Conservation (phyloP, 306 rosid species). For the Cicer arietinum region DNA sequence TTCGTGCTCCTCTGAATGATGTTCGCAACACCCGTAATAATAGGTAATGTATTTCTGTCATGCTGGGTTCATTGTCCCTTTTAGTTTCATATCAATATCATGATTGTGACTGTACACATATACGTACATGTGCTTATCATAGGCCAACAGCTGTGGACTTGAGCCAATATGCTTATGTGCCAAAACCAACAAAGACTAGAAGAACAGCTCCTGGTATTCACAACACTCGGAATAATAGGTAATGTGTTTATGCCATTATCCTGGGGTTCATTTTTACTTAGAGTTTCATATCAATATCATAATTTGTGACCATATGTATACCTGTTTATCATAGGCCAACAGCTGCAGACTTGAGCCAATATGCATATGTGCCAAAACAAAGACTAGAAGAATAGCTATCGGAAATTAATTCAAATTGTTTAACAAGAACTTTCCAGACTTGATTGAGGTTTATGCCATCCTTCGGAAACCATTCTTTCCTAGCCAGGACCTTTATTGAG, state of each 20-base stretch:
- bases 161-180: slow-evolving; percentile 57
- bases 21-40: slow-evolving; percentile 55
- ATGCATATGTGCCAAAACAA: slow-evolving; percentile 61
- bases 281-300: slow-evolving; percentile 35
- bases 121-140: slow-evolving; percentile 26
- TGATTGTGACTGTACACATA: slow-evolving; percentile 36
- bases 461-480: slow-evolving; percentile 38
- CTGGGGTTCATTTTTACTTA: slow-evolving; percentile 35
- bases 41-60: slow-evolving; percentile 51
- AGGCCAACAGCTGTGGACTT: slow-evolving; percentile 60
- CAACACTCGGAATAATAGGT: slow-evolving; percentile 61
- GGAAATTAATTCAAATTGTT: slow-evolving; percentile 43
- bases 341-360: slow-evolving; percentile 58
- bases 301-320: slow-evolving; percentile 34
- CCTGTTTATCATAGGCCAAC: slow-evolving; percentile 51
- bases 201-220: slow-evolving; percentile 50
- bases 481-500: slow-evolving; percentile 32
- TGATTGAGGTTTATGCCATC: slow-evolving; percentile 33
- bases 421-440: slow-evolving; percentile 22
- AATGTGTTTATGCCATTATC: slow-evolving; percentile 37
- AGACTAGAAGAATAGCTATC: slow-evolving; percentile 48
- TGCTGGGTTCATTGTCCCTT: slow-evolving; percentile 41
- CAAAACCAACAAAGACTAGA: slow-evolving; percentile 56
- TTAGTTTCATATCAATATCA: slow-evolving; percentile 28
- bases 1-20: slow-evolving; percentile 86